phyloP scores from a whole-genome alignment of 2,329 filamentous ascomycete genomes.

The Hypomyces perniciosus region DNA sequence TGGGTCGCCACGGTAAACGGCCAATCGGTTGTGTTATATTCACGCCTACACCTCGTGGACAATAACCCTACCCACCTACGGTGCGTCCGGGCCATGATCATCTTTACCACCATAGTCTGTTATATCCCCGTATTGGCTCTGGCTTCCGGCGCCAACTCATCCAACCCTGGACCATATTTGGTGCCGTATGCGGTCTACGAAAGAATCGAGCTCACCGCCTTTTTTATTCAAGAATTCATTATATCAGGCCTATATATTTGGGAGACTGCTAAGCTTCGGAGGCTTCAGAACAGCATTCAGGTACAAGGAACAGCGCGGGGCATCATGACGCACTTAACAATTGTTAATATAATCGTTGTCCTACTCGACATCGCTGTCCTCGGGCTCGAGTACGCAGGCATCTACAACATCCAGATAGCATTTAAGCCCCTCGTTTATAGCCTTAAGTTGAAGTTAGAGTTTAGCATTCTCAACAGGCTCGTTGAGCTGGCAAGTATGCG shows the following conservation, averaged over 20 bases:
- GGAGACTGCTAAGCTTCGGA: not conserved
- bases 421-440: constrained; percentile 27
- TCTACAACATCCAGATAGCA: constrained; percentile 23
- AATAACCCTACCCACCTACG: constrained; percentile 42
- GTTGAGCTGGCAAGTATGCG: constrained; percentile 17
- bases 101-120: constrained; percentile 45
- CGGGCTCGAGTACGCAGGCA: constrained; percentile 22
- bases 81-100: constrained; percentile 49
- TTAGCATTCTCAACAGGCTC: constrained; percentile 25
- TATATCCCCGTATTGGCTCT: constrained; percentile 32
- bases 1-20: constrained; percentile 48
- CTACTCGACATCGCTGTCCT: constrained; percentile 33
- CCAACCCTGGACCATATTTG: constrained; percentile 4
- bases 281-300: constrained; percentile 33
- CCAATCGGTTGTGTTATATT: constrained; percentile 54
- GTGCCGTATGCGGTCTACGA: constrained; percentile 38
- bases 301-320: constrained; percentile 15
- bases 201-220: constrained; percentile 46
- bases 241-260: constrained; percentile 45
- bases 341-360: constrained; percentile 35
- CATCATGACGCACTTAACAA: constrained; percentile 28
- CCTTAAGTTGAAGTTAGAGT: constrained; percentile 28
- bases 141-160: not conserved
- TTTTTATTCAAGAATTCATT: constrained; percentile 48
- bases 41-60: constrained; percentile 52